phyloP scores from a whole-genome alignment of 2,329 filamentous ascomycete species.

The Lecanosticta acicola region DNA sequence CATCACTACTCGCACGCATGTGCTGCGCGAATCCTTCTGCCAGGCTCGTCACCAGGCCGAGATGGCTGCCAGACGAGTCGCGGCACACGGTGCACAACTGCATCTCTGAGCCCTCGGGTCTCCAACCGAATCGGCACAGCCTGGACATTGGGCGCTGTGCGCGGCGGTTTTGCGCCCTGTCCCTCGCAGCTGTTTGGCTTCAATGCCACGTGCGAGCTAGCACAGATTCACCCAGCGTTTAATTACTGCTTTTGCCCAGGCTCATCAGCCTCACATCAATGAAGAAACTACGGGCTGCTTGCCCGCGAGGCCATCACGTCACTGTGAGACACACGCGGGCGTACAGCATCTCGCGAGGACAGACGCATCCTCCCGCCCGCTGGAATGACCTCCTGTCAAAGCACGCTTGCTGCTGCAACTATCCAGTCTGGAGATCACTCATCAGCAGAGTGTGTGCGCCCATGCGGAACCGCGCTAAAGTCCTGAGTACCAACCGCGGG shows the following conservation, averaged over 20 bases:
- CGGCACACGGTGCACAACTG: no score
- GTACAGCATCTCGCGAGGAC: background rate
- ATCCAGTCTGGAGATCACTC: constrained; percentile 17
- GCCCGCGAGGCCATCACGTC: no score
- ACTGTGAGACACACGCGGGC: background rate
- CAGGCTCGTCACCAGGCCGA: no score
- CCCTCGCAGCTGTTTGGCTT: constrained; percentile 13
- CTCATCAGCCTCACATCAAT: no score
- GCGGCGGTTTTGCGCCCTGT: no score
- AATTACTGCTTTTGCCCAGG: no score
- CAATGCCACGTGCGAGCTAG: no score
- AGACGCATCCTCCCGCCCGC: constrained; percentile 1
- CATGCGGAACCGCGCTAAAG: constrained; percentile 12
- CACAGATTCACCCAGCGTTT: no score
- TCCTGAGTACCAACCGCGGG: constrained; percentile 12
- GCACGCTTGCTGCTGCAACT: constrained; percentile 10
- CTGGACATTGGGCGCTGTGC: constrained; percentile 16
- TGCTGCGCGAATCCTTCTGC: no score
- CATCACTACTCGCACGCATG: no score
- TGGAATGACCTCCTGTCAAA: constrained; percentile 8
- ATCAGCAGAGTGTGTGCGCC: constrained; percentile 5
- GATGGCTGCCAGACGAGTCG: constrained; percentile 13
- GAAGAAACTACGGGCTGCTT: no score
- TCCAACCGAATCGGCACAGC: constrained; percentile 26
- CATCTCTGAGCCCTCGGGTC: constrained; percentile 21